Evolutionary conservation across 2,329 filamentous ascomycete genomes (phyloP).

Genomic region (Cordyceps tenuipes): DNA sequence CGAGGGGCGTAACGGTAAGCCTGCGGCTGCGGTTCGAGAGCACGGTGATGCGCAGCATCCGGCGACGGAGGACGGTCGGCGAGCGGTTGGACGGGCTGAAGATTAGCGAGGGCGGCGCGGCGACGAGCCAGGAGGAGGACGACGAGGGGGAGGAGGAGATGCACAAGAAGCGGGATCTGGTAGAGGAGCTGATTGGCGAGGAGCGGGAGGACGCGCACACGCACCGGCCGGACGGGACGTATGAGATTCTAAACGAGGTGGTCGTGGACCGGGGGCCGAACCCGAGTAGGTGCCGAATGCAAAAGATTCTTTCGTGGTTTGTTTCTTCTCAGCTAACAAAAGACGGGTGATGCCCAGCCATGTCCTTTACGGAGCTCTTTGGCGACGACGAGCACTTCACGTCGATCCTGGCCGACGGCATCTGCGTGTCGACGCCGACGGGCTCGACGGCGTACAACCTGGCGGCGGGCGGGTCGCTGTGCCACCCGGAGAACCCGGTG

Average conservation of each 20-base stretch:
- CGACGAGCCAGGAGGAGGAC: constrained; percentile 20
- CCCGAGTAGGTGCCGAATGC: constrained; percentile 53
- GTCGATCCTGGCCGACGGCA: constrained; percentile 82
- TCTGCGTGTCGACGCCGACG: constrained; percentile 90
- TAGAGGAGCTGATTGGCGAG: constrained; percentile 84
- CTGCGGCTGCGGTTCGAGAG: constrained; percentile 85
- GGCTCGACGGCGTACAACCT: constrained; percentile 95
- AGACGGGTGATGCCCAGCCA: constrained; percentile 49
- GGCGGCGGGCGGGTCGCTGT: constrained; percentile 87
- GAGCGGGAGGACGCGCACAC: constrained; percentile 78
- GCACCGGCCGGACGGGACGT: constrained; percentile 74
- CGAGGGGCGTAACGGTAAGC: constrained; percentile 79
- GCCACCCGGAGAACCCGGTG: constrained; percentile 92
- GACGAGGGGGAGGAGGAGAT: constrained; percentile 32
- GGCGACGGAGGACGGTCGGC: constrained; percentile 33
- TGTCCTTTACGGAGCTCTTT: constrained; percentile 88
- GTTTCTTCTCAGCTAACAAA: not conserved
- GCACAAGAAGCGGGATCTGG: constrained; percentile 53
- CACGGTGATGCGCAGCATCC: constrained; percentile 74
- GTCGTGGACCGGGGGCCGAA: constrained; percentile 92
- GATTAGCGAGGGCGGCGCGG: not conserved
- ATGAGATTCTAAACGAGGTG: constrained; percentile 93
- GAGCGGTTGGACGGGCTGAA: constrained; percentile 11
- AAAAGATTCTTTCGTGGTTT: not conserved
- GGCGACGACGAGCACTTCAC: constrained; percentile 95